Base-by-base conservation (phyloP, 2,329 filamentous ascomycete genomes). In the Ascosphaera apis region DNA sequence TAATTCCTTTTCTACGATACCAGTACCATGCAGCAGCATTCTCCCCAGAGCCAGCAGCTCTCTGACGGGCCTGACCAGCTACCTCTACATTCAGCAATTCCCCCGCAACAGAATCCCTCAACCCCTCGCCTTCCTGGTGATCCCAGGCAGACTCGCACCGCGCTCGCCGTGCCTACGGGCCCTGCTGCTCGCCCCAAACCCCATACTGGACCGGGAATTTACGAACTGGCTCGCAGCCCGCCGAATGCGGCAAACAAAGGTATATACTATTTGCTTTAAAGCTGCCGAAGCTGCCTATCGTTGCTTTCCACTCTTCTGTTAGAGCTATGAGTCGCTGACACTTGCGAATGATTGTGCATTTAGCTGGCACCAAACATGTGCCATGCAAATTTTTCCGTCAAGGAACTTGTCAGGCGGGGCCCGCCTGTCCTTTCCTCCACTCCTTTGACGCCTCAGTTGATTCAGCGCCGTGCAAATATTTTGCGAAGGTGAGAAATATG, bases 301-400 rank as follows among this genome's bases (percentile, higher is more conserved):
- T 15, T 13, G 18, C 21, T 25, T 38, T 11, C 30, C 33, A 16
- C 18, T 28, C 33, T 15, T 39, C 18, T 37, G 35, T 37, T 31
- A 9, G 21, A 36, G 21, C 31, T 21, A 33, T 17, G 19, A 23
- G 31, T 12, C n/a, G 9, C 3, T 25, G n/a, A 15, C 7, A 19
- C n/a, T n/a, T n/a, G n/a, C n/a, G n/a, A n/a, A n/a, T n/a, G n/a
- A 41, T 32, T 35, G 18, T 19, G 23, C 30, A 21, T 35, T 35
- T 42, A 93, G 86, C n/a, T n/a, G n/a, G 92, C 57, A 92, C 88
- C 13, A 78, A 84, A 42, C 88, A 95, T 62, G 88, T 98, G 32
- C 88, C 88, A 28, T 98, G 88, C 77, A 95, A 95, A 66, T 98
- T 98, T 76, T 98, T 88, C 59, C 76, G 83, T 37, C 82, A 92